Conservation (phyloP, 495 filamentous ascomycete species). For the Talaromyces borbonicus region DNA sequence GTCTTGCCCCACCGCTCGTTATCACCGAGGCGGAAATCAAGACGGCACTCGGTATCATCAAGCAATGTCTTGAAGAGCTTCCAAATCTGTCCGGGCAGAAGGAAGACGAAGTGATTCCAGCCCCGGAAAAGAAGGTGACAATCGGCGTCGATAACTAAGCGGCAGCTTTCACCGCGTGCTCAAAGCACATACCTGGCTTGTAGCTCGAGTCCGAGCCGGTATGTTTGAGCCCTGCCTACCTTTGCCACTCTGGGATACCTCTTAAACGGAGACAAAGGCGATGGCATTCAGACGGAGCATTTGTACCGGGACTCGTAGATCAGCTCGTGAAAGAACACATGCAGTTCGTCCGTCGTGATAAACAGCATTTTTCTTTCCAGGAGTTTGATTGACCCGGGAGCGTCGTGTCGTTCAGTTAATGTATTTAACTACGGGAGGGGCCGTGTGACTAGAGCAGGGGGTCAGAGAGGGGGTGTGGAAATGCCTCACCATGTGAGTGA, state of each 20-base stretch:
- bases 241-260: conserved; percentile 15
- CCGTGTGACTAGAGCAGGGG: neutral
- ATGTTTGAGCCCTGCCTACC: conserved; percentile 6
- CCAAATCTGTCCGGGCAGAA: conserved; percentile 36
- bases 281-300: conserved; percentile 3
- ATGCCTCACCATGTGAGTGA: neutral
- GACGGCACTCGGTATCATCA: conserved; percentile 40
- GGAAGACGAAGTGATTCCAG: conserved; percentile 38
- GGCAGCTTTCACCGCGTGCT: conserved; percentile 11
- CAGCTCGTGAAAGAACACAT: conserved; percentile 1
- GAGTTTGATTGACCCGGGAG: neutral
- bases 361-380: neutral
- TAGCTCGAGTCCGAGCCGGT: conserved; percentile 9
- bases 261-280: conserved; percentile 1
- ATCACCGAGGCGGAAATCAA: conserved; percentile 47
- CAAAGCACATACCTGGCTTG: conserved; percentile 6
- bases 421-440: neutral
- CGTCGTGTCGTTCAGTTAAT: neutral
- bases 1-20: conserved; percentile 46
- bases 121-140: conserved; percentile 41
- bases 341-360: neutral
- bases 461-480: neutral
- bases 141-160: conserved; percentile 39
- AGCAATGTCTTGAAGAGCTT: conserved; percentile 37
- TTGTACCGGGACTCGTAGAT: neutral